Evolutionary conservation across 345 rosid genomes (phyloP).

Genomic region (Citrus glauca): DNA sequence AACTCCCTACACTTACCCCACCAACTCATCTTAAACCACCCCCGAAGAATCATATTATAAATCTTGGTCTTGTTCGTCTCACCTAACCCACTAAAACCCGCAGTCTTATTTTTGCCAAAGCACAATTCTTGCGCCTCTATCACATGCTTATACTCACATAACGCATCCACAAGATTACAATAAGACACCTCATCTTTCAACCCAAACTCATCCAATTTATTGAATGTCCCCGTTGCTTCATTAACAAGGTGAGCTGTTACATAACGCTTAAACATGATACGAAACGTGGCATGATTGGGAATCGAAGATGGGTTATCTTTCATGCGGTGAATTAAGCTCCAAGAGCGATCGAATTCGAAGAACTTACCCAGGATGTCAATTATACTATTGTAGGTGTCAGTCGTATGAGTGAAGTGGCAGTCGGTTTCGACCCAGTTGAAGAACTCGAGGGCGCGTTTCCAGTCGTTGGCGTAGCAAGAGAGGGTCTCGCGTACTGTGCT

Average conservation of each 20-base stretch:
- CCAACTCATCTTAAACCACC: conserved; percentile 85
- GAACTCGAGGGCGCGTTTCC: conserved; percentile 80
- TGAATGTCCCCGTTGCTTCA: conserved; percentile 57
- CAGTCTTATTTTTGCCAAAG: conserved; percentile 33
- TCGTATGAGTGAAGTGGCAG: conserved; percentile 46
- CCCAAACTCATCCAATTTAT: conserved; percentile 45
- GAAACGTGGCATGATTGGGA: conserved; percentile 79
- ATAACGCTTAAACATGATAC: conserved; percentile 77
- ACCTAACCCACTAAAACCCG: conserved; percentile 17
- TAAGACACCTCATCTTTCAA: conserved; percentile 74
- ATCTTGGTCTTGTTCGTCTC: conserved; percentile 52
- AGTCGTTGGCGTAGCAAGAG: conserved; percentile 66
- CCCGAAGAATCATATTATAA: conserved; percentile 80
- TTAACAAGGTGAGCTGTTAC: conserved; percentile 61
- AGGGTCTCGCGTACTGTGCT: conserved; percentile 56
- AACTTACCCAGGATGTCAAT: conserved; percentile 87
- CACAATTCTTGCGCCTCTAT: conserved; percentile 79
- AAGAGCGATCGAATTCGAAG: conserved; percentile 72
- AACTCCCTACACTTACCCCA: conserved; percentile 86
- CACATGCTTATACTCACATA: conserved; percentile 91
- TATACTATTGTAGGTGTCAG: conserved; percentile 79
- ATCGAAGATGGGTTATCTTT: conserved; percentile 18
- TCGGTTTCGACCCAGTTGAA: conserved; percentile 75
- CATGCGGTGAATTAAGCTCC: conserved; percentile 71
- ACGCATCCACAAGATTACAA: conserved; percentile 64